Percentiles rank a stretch among this genome's conserved stretches.
Evolutionary conservation across 1,139 yeast species (phyloP).

Genomic region (Candida freyschussii): DNA sequence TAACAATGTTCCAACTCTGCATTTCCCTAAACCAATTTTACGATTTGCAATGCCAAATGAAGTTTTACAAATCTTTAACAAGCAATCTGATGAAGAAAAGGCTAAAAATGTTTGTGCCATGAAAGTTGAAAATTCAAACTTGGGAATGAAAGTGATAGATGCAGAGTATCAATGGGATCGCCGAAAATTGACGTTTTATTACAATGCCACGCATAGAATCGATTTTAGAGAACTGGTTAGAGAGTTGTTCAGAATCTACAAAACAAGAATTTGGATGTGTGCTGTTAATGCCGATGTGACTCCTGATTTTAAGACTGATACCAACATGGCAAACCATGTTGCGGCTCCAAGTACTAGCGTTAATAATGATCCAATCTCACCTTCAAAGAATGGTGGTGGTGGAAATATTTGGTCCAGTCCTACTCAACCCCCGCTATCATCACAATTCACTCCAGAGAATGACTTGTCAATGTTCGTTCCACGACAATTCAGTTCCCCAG

Average conservation of each 20-base stretch:
- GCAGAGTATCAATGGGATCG: conserved; percentile 97
- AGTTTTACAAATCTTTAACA: conserved; percentile 30
- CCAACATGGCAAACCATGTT: not conserved
- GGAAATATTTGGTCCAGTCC: conserved; percentile 6
- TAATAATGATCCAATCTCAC: not conserved
- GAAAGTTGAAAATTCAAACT: conserved; percentile 29
- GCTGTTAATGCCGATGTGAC: conserved; percentile 44
- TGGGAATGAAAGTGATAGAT: conserved; percentile 48
- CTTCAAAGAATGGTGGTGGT: conserved; percentile 1
- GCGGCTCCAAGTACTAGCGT: too few species aligned
- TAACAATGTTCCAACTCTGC: conserved; percentile 27
- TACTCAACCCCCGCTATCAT: conserved; percentile 5
- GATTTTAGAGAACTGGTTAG: conserved; percentile 92
- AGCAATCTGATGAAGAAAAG: conserved; percentile 40
- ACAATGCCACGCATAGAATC: conserved; percentile 66
- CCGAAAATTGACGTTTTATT: conserved; percentile 87
- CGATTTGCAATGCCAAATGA: conserved; percentile 41
- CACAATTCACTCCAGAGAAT: conserved; percentile 5
- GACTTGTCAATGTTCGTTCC: conserved; percentile 14
- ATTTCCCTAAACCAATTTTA: conserved; percentile 65
- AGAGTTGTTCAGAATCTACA: conserved; percentile 87
- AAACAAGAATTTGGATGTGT: conserved; percentile 97
- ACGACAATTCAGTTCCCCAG: conserved; percentile 18
- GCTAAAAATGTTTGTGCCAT: conserved; percentile 38
- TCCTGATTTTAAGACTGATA: conserved; percentile 4